A percentile compares a stretch with the other conserved stretches of the same genome.
These are phyloP conservation scores for Rhodotorula sp. DNA, from an alignment of 1,284 basidiomycete genomes.

Conservation along the genomic window DNA sequence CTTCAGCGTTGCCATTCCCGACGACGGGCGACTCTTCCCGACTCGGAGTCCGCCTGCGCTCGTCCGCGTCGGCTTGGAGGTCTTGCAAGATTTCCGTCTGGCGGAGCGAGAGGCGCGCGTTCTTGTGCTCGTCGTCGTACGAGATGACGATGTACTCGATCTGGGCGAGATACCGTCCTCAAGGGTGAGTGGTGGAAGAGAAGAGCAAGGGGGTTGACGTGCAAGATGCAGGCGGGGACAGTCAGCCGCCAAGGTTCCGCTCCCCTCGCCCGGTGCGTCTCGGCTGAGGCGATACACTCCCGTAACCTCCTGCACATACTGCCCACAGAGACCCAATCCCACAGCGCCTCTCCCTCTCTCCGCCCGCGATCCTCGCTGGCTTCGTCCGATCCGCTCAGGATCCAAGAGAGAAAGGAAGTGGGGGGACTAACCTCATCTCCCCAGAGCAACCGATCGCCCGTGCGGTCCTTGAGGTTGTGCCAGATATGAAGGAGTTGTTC, in stretches of 20 bases:
- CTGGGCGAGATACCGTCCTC: slow-evolving; percentile 57
- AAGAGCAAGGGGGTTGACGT: not conserved
- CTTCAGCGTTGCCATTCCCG: slow-evolving; percentile 11
- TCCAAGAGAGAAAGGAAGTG: slow-evolving; percentile 7
- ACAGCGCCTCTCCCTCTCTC: not conserved
- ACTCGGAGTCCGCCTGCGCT: slow-evolving; percentile 42
- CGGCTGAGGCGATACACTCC: too few species aligned
- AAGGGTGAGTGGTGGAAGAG: too few species aligned
- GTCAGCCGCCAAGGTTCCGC: too few species aligned
- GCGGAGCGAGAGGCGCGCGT: slow-evolving; percentile 82
- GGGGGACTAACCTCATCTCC: slow-evolving; percentile 78
- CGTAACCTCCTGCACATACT: too few species aligned
- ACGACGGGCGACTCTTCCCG: slow-evolving; percentile 11
- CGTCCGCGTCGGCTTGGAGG: slow-evolving; percentile 61
- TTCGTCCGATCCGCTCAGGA: not conserved
- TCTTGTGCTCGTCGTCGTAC: slow-evolving; percentile 74
- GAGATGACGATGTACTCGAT: slow-evolving; percentile 95
- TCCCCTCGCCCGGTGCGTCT: not conserved
- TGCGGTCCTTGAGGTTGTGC: slow-evolving; percentile 83
- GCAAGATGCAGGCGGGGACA: too few species aligned
- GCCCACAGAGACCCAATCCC: not conserved
- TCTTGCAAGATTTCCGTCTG: slow-evolving; percentile 91
- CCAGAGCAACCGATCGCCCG: slow-evolving; percentile 95
- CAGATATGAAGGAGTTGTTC: slow-evolving; percentile 92
- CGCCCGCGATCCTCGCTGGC: not conserved